Percentiles rank a stretch among this genome's conserved stretches.
phyloP scores from a whole-genome alignment of 306 rosid genomes.

The Dryas drummondii region DNA sequence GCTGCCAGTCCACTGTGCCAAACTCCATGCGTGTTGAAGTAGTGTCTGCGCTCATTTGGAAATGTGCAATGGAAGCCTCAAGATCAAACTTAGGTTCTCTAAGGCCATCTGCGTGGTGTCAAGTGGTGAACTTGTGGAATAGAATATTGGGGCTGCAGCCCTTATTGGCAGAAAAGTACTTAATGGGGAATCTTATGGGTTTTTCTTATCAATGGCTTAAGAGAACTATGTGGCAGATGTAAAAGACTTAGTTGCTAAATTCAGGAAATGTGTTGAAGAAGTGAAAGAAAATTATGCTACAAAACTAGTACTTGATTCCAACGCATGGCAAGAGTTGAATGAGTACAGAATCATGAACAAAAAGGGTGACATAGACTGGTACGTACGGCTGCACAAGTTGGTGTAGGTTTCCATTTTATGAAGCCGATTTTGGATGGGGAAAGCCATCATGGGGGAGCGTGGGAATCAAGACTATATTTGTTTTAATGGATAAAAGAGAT shows the following conservation, averaged over 20 bases:
- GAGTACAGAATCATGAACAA: neutral
- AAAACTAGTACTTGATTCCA: neutral
- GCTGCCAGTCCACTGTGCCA: neutral
- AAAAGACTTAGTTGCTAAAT: neutral
- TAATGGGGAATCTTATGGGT: no score
- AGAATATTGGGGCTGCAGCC: neutral
- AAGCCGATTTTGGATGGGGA: constrained; percentile 4
- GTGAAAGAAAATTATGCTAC: no score
- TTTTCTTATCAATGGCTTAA: neutral
- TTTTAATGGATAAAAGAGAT: neutral
- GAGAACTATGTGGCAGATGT: neutral
- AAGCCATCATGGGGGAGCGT: neutral
- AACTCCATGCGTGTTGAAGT: neutral
- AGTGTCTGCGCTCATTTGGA: constrained; percentile 17
- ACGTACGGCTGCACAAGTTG: neutral
- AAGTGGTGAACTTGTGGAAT: neutral
- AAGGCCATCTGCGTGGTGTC: neutral
- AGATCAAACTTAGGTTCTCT: neutral
- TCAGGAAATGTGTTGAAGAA: neutral
- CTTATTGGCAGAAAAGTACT: neutral
- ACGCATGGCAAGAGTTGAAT: no score
- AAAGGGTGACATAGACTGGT: neutral
- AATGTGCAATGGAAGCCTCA: constrained; percentile 1
- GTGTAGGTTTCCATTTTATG: neutral
- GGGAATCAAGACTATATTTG: neutral